Percentiles rank a stretch among this genome's conserved stretches.
Evolutionary conservation across 2,329 filamentous ascomycete species (phyloP).

Genomic region (Hirsutella minnesotensis): DNA sequence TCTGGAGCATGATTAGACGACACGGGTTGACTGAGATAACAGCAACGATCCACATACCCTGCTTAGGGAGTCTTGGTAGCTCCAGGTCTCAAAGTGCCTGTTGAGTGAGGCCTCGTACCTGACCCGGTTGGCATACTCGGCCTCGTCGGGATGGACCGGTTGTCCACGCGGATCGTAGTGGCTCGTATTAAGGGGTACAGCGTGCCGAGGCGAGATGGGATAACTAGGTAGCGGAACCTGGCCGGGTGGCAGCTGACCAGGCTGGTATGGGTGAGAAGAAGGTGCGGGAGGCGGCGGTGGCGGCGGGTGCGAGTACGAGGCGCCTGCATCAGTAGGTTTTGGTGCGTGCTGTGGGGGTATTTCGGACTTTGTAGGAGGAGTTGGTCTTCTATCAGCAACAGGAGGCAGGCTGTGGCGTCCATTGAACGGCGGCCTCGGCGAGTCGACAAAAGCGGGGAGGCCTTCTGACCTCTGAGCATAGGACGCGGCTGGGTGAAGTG

Average conservation of each 20-base stretch:
- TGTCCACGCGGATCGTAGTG: slow-evolving; percentile 33
- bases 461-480: slow-evolving; percentile 28
- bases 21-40: neutral
- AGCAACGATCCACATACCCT: slow-evolving; percentile 17
- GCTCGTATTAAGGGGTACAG: slow-evolving; percentile 25
- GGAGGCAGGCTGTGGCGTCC: slow-evolving; percentile 26
- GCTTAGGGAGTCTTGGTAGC: slow-evolving; percentile 38
- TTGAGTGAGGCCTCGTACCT: slow-evolving; percentile 34
- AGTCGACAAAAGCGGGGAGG: slow-evolving; percentile 30
- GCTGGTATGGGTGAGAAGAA: slow-evolving; percentile 27
- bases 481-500: slow-evolving; percentile 25
- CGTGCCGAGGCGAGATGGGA: slow-evolving; percentile 39
- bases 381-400: slow-evolving; percentile 27
- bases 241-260: slow-evolving; percentile 31
- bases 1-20: slow-evolving; percentile 22
- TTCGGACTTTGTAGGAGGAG: slow-evolving; percentile 30
- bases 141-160: slow-evolving; percentile 30
- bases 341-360: slow-evolving; percentile 21
- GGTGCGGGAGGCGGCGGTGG: slow-evolving; percentile 6
- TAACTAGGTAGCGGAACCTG: slow-evolving; percentile 37
- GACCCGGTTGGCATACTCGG: slow-evolving; percentile 27
- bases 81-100: slow-evolving; percentile 40
- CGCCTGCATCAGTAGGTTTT: slow-evolving; percentile 26
- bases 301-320: slow-evolving; percentile 20
- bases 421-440: slow-evolving; percentile 22